Evolutionary conservation across 805 yeast genomes (phyloP), one percentile per base, ranked within the genome.

Genomic region (Pichia deserticola): DNA sequence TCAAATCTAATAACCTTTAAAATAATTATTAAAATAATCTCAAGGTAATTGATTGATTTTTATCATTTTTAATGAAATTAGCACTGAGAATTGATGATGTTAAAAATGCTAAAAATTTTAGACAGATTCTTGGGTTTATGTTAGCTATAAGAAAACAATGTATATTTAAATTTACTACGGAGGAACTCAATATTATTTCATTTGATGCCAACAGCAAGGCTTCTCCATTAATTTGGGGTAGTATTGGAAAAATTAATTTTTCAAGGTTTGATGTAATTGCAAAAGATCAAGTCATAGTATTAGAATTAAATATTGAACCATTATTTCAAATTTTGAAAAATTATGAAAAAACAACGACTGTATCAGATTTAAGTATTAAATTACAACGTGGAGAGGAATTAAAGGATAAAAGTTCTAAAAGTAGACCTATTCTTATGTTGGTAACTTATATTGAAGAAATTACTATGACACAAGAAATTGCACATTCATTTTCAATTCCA

Each of bases 401-500:
- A 71, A 74, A 46, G 45, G 61, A 15, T 34, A 39, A n/a, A 12
- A 44, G 13, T 2, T 57, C 51, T 40, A 61, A 58, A 38, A 57
- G 57, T 70, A 69, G 61, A 12, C 57, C 59, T 37, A 83, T 85
- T 1, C 73, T 77, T 27, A 64, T 85, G 48, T 79, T 81, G 0
- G 56, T 85, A 13, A 73, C 71, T 54, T 82, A 80, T 58, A 72
- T 77, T 20, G 81, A 79, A 52, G 66, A 63, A 57, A 68, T 63
- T 36, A 61, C 63, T 45, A 62, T 64, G 47, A 56, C 74, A 9
- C 73, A 75, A 28, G 67, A 77, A 3, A 73, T 86, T 15, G 75
- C 76, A 52, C 89, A 84, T 58, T 75, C 86, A 7, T 81, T 82
- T 57, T 79, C 80, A 45, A 77, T 90, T 20, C 92, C 95, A 0